Conservation (phyloP, 306 rosid species). For the Cucurbita maxima region DNA sequence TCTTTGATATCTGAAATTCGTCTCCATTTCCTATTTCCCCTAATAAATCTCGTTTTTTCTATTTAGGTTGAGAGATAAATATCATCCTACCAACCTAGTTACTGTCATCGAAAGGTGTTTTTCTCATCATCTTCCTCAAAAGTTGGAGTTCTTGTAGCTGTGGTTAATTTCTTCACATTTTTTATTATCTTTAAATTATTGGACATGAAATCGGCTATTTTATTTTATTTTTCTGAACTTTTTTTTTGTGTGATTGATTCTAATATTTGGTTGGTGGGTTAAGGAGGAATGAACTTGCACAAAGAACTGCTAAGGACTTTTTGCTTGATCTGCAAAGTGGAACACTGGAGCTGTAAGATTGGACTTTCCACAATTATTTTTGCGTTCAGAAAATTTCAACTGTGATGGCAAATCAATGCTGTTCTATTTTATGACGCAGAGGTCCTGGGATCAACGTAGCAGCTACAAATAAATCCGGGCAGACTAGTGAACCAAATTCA, state of each 20-base stretch:
- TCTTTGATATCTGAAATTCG: neutral
- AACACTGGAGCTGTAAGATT: conserved; percentile 58
- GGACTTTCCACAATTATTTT: neutral
- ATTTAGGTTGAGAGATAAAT: conserved; percentile 84
- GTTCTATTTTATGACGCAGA: conserved; percentile 23
- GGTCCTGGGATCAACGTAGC: conserved; percentile 64
- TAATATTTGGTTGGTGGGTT: conserved; percentile 5
- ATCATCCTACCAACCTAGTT: conserved; percentile 87
- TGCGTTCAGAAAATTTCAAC: neutral
- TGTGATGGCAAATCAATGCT: neutral
- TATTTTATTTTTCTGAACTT: neutral
- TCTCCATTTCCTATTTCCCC: neutral
- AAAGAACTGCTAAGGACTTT: conserved; percentile 64
- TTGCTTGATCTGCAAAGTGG: conserved; percentile 92
- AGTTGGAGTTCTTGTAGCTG: neutral
- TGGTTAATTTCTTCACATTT: neutral
- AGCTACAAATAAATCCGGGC: conserved; percentile 56
- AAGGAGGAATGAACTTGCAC: conserved; percentile 95
- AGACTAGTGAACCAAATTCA: conserved; percentile 68
- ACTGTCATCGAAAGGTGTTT: conserved; percentile 74
- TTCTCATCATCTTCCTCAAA: conserved; percentile 5
- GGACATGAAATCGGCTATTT: neutral
- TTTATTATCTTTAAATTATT: neutral
- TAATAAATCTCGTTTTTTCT: conserved; percentile 13
- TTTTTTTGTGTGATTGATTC: neutral